Evolutionary conservation across 2,329 filamentous ascomycete species (phyloP).

Genomic region (Diaporthe sp.): DNA sequence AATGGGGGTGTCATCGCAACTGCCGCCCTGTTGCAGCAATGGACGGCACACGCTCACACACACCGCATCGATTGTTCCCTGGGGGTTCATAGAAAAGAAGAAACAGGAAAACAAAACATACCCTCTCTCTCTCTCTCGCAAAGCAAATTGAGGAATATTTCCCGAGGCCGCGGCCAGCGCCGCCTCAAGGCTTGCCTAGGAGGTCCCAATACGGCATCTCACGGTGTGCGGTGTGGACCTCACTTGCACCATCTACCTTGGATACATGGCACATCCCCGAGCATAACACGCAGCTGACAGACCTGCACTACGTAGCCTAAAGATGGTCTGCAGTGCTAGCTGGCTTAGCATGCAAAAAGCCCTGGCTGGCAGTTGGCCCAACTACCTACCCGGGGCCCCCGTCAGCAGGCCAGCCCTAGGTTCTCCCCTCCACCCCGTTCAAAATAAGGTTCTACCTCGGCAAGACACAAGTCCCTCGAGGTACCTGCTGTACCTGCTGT

Average conservation of each 20-base stretch:
- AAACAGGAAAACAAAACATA: background rate
- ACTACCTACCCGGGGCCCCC: background rate
- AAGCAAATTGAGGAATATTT: background rate
- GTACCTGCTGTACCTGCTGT: background rate
- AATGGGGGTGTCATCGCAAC: background rate
- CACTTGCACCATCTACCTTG: too few species aligned
- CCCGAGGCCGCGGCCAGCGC: background rate
- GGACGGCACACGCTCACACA: conserved; percentile 1
- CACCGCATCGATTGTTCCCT: background rate
- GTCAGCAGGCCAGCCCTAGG: conserved; percentile 13
- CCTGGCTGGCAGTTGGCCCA: background rate
- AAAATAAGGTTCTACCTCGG: conserved; percentile 24
- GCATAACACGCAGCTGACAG: too few species aligned
- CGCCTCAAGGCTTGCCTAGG: too few species aligned
- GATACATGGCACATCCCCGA: background rate
- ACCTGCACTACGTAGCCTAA: too few species aligned
- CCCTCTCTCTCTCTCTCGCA: too few species aligned
- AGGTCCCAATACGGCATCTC: background rate
- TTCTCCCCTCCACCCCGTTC: background rate
- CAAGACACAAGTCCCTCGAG: background rate
- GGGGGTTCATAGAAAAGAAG: background rate
- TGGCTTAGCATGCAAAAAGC: background rate
- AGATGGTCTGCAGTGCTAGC: background rate
- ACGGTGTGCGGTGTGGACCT: background rate
- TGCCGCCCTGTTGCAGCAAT: conserved; percentile 6